These are phyloP conservation scores for Petunia hybrid DNA, from an alignment of 305 asterid species.

Conservation along the genomic window DNA sequence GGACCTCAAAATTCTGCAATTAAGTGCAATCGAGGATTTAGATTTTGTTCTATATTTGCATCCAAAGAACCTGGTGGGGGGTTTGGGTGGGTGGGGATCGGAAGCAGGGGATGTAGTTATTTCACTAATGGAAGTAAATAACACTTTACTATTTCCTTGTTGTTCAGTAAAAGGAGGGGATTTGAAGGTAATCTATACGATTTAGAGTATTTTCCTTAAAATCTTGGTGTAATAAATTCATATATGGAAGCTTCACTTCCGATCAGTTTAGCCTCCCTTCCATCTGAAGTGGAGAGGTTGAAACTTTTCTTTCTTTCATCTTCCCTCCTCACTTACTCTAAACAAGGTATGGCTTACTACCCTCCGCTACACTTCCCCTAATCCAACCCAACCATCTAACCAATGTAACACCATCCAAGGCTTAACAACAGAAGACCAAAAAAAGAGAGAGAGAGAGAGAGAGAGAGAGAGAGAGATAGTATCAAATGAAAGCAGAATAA, in stretches of 20 bases:
- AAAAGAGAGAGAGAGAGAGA: neutral
- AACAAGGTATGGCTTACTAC: neutral
- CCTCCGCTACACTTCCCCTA: neutral
- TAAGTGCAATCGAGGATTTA: slow-evolving; percentile 24
- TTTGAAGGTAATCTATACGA: slow-evolving; percentile 1
- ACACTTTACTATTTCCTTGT: neutral
- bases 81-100: neutral
- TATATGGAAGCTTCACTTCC: slow-evolving; percentile 13
- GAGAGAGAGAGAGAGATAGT: neutral
- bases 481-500: neutral
- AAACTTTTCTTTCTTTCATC: slow-evolving; percentile 4
- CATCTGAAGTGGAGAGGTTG: slow-evolving; percentile 7
- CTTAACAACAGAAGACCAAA: neutral
- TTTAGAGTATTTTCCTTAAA: neutral
- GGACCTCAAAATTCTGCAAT: slow-evolving; percentile 63
- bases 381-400: slow-evolving; percentile 5
- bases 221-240: neutral
- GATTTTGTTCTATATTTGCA: neutral
- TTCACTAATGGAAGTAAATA: neutral
- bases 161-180: slow-evolving; percentile 20
- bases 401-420: neutral
- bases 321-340: neutral
- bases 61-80: neutral
- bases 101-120: neutral
- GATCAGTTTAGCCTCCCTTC: neutral